Evolutionary conservation across 176 grass and related monocot genomes (phyloP).

Genomic region (Avena insularis): DNA sequence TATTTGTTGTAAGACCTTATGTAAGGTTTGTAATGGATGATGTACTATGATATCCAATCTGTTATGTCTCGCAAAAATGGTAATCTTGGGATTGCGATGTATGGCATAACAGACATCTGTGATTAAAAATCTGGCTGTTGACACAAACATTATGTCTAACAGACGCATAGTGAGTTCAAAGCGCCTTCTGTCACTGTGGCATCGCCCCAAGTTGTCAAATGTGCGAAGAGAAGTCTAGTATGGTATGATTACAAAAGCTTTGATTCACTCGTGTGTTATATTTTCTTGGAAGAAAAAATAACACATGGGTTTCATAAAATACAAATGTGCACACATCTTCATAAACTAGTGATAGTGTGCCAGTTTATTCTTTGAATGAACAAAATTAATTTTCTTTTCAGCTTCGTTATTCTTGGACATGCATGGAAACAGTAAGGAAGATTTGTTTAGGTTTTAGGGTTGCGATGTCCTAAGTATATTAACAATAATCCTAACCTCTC

Average conservation of each 20-base stretch:
- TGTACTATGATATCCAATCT: too few species aligned
- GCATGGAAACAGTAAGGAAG: neutral
- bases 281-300: neutral
- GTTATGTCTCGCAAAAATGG: too few species aligned
- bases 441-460: neutral
- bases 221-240: too few species aligned
- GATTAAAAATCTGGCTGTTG: too few species aligned
- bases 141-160: too few species aligned
- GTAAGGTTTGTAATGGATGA: too few species aligned
- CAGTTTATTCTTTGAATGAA: neutral
- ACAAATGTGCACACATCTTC: neutral
- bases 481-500: neutral
- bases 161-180: too few species aligned
- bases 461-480: neutral
- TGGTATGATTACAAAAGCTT: neutral
- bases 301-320: neutral
- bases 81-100: too few species aligned
- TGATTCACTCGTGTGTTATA: neutral
- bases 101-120: too few species aligned
- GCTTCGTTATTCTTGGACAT: neutral
- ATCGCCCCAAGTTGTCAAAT: too few species aligned
- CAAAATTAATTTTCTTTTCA: neutral
- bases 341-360: neutral
- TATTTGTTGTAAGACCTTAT: too few species aligned
- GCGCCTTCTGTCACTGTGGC: too few species aligned